A percentile compares a stretch with the other conserved stretches of the same genome.
Evolutionary conservation across 2,329 filamentous ascomycete genomes (phyloP).

Genomic region (Neonectria hederae): DNA sequence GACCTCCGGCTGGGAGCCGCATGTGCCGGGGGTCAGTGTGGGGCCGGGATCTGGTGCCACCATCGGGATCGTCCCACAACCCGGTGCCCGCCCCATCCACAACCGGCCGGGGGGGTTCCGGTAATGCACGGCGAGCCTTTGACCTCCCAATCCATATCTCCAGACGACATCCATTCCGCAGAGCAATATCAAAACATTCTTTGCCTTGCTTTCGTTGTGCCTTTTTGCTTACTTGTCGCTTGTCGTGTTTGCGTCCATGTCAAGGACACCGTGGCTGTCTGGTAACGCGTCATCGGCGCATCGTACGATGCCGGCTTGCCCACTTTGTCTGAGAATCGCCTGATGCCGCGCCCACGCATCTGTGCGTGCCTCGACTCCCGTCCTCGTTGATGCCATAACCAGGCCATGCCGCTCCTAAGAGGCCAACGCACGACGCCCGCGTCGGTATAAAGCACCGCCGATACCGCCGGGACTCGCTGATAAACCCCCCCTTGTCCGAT

Average conservation of each 20-base stretch:
- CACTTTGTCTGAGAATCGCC: slow-evolving; percentile 23
- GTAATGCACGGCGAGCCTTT: neutral
- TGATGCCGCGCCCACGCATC: slow-evolving; percentile 19
- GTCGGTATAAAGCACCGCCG: slow-evolving; percentile 35
- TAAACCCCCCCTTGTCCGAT: slow-evolving; percentile 13
- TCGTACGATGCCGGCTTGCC: slow-evolving; percentile 26
- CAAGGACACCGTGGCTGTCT: slow-evolving; percentile 19
- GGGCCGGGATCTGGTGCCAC: slow-evolving; percentile 15
- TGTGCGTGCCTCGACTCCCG: neutral
- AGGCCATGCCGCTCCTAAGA: slow-evolving; percentile 8
- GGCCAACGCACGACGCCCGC: slow-evolving; percentile 1
- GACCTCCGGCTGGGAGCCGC: slow-evolving; percentile 16
- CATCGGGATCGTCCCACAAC: slow-evolving; percentile 15
- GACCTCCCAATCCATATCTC: neutral
- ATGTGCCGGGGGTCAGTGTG: slow-evolving; percentile 7
- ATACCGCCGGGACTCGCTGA: slow-evolving; percentile 30
- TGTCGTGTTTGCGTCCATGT: neutral
- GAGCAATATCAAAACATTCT: neutral
- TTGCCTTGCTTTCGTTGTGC: neutral
- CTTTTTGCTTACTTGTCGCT: neutral
- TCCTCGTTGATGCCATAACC: slow-evolving; percentile 15
- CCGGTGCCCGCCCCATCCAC: slow-evolving; percentile 9
- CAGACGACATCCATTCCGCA: neutral
- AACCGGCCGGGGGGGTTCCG: slow-evolving; percentile 4
- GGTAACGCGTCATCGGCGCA: slow-evolving; percentile 20